Evolutionary conservation across 805 yeast species (phyloP).

Genomic region (Metschnikowia koreensis): DNA sequence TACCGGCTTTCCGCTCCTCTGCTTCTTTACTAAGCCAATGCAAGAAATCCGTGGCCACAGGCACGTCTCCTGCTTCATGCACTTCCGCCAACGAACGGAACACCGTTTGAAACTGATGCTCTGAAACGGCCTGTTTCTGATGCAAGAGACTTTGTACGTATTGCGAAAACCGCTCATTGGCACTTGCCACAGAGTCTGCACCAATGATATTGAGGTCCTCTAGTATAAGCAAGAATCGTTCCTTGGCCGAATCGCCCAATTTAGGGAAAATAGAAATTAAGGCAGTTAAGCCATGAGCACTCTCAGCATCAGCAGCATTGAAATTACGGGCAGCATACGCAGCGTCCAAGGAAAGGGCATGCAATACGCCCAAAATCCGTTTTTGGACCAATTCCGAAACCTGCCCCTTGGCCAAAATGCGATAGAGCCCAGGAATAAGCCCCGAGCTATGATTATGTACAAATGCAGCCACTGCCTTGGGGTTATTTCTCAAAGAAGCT

Average conservation of each 20-base stretch:
- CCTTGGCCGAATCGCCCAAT: constrained; percentile 29
- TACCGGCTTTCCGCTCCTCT: constrained; percentile 24
- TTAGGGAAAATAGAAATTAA: constrained; percentile 28
- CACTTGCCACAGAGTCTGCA: constrained; percentile 9
- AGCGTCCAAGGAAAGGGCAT: constrained; percentile 40
- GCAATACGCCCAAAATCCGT: constrained; percentile 51
- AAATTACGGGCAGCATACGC: constrained; percentile 32
- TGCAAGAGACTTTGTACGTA: constrained; percentile 36
- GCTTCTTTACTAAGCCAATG: constrained; percentile 59
- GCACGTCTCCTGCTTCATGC: constrained; percentile 29
- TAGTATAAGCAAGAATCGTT: constrained; percentile 45
- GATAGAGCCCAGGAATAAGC: constrained; percentile 23
- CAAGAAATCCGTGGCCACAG: constrained; percentile 46
- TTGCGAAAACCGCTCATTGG: constrained; percentile 33
- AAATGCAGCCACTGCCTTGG: constrained; percentile 49
- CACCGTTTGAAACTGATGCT: constrained; percentile 37
- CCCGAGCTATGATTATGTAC: constrained; percentile 19
- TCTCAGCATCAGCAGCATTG: constrained; percentile 13
- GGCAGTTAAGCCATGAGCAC: constrained; percentile 21
- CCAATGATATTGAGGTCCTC: constrained; percentile 38
- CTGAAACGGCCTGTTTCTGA: constrained; percentile 24
- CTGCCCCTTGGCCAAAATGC: constrained; percentile 16
- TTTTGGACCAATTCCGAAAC: constrained; percentile 39
- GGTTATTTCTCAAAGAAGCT: constrained; percentile 72
- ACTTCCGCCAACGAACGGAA: constrained; percentile 28